Evolutionary conservation across 129 eudicot species (phyloP).

Genomic region (Escallonia herrerae): DNA sequence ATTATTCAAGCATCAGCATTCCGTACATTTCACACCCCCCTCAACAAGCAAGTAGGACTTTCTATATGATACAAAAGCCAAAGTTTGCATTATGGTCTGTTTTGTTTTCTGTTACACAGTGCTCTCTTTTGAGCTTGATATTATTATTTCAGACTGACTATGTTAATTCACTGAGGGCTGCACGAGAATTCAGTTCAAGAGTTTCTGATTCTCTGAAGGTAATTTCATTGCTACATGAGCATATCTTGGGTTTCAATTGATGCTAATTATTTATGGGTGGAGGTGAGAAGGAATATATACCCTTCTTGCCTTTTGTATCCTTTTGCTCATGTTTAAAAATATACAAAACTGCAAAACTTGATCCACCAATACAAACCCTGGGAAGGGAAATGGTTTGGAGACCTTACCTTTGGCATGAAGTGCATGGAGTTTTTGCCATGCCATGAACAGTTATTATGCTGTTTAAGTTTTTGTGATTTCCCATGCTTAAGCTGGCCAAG

Average conservation of each 20-base stretch:
- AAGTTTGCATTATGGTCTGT: background rate
- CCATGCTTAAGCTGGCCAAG: too few relatives aligned
- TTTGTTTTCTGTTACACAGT: background rate
- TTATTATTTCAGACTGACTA: conserved; percentile 45
- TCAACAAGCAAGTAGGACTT: conserved; percentile 69
- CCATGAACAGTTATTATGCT: too few relatives aligned
- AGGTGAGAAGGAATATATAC: too few relatives aligned
- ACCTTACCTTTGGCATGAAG: too few relatives aligned
- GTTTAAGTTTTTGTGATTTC: too few relatives aligned
- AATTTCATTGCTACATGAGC: conserved; percentile 9
- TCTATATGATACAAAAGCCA: background rate
- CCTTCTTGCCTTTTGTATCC: too few relatives aligned
- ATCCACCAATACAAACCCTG: too few relatives aligned
- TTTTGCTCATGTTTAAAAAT: too few relatives aligned
- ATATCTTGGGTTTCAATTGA: background rate
- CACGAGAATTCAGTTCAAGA: conserved; percentile 76
- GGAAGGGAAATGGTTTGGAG: too few relatives aligned
- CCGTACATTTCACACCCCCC: conserved; percentile 95
- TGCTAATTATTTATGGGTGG: background rate
- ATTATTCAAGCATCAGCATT: conserved; percentile 79
- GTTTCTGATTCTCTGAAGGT: conserved; percentile 79
- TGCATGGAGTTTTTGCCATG: too few relatives aligned
- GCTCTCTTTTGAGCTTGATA: background rate
- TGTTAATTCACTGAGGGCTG: conserved; percentile 90
- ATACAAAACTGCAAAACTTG: too few relatives aligned